Conservation (phyloP, 208 protist genomes). For the Crithidia acanthocephali region DNA sequence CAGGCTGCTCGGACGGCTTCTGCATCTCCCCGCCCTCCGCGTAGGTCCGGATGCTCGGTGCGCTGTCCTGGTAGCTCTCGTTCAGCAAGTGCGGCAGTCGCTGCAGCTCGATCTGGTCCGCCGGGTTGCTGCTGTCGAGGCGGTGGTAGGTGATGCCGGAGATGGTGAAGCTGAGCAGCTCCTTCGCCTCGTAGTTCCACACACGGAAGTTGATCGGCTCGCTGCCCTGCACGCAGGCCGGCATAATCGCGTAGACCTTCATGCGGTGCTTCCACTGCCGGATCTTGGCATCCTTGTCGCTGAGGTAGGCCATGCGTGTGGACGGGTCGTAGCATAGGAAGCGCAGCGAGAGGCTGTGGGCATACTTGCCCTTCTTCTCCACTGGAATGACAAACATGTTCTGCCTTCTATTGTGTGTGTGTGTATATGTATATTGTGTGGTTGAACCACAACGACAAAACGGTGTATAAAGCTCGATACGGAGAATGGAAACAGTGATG, state of each 20-base stretch:
- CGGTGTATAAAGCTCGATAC: too few species aligned
- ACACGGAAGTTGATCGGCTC: constrained; percentile 29
- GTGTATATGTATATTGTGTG: not conserved
- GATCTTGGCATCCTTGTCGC: constrained; percentile 34
- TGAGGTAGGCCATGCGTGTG: constrained; percentile 52
- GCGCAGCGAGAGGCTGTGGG: constrained; percentile 28
- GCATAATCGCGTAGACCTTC: constrained; percentile 44
- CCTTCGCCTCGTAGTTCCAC: constrained; percentile 26
- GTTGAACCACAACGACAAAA: not conserved
- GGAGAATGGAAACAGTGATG: too few species aligned
- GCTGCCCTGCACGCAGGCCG: constrained; percentile 9
- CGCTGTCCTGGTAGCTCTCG: constrained; percentile 14
- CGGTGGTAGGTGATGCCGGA: constrained; percentile 33
- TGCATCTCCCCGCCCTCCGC: constrained; percentile 20
- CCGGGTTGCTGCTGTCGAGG: constrained; percentile 22
- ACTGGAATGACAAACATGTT: constrained; percentile 39
- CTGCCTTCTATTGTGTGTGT: constrained; percentile 6
- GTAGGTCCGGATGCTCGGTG: constrained; percentile 17
- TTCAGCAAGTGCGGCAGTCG: constrained; percentile 35
- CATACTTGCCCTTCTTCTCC: constrained; percentile 49
- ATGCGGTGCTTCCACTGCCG: constrained; percentile 47
- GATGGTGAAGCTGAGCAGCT: constrained; percentile 32
- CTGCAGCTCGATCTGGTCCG: constrained; percentile 20
- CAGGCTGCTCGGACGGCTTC: constrained; percentile 13
- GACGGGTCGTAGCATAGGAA: constrained; percentile 45